Evolutionary conservation across 108 stramenopile genomes (phyloP).

Genomic region (Conticribra guillardii): DNA sequence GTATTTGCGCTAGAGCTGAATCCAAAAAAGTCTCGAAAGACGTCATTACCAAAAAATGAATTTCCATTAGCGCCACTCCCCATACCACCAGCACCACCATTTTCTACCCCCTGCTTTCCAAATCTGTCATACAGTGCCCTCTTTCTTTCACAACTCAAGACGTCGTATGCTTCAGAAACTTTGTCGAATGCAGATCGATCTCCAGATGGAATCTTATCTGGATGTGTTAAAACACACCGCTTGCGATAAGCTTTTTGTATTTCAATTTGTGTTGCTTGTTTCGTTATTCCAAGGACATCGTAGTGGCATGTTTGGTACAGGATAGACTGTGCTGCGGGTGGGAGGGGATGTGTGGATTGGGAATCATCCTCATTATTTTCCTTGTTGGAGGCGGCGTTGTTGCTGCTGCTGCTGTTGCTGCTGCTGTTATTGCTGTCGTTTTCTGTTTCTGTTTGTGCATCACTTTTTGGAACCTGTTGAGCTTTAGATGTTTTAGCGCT

Average conservation of each 20-base stretch:
- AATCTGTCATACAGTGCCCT: constrained; percentile 91
- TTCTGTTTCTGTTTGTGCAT: too few relatives aligned
- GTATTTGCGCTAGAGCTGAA: neutral
- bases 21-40: constrained; percentile 37
- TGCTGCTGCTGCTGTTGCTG: neutral
- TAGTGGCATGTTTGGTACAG: constrained; percentile 36
- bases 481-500: too few relatives aligned
- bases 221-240: constrained; percentile 89
- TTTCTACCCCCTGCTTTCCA: constrained; percentile 73
- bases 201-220: constrained; percentile 85
- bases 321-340: constrained; percentile 33
- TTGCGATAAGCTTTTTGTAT: constrained; percentile 93
- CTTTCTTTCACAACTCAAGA: constrained; percentile 89
- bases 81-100: constrained; percentile 7
- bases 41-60: constrained; percentile 25
- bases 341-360: neutral
- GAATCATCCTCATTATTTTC: neutral
- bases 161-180: constrained; percentile 93
- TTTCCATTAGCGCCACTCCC: constrained; percentile 22
- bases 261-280: constrained; percentile 24
- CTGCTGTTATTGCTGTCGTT: too few relatives aligned
- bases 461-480: too few relatives aligned
- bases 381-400: neutral
- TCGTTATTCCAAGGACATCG: constrained; percentile 34
- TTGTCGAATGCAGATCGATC: constrained; percentile 90